These are phyloP conservation scores for Cladosporium sp. DNA, from an alignment of 2,329 filamentous ascomycete genomes.

Conservation along the genomic window DNA sequence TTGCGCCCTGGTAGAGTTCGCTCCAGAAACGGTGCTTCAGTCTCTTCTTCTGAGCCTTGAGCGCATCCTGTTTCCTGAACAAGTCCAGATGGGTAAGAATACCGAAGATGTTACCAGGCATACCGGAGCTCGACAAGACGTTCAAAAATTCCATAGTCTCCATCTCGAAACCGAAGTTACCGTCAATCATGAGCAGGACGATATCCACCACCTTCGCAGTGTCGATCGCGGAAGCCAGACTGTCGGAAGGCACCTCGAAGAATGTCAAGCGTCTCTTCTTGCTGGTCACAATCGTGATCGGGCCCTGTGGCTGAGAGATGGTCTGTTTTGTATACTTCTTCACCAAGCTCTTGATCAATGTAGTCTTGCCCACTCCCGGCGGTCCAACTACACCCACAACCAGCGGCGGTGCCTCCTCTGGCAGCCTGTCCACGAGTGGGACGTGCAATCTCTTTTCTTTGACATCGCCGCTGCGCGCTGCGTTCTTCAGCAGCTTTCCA, in stretches of 20 bases:
- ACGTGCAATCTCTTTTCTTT: constrained; percentile 97
- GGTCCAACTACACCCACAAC: constrained; percentile 94
- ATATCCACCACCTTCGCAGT: constrained; percentile 97
- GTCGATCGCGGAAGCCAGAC: constrained; percentile 94
- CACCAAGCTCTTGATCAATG: constrained; percentile 89
- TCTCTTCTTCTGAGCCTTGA: constrained; percentile 93
- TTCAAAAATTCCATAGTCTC: constrained; percentile 99
- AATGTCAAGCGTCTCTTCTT: constrained; percentile 95
- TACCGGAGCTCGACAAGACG: constrained; percentile 86
- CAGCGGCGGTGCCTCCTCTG: constrained; percentile 90
- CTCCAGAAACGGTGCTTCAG: constrained; percentile 96
- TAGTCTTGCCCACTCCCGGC: constrained; percentile 92
- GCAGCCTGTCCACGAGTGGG: constrained; percentile 89
- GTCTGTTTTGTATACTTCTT: constrained; percentile 95
- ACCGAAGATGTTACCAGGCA: constrained; percentile 98
- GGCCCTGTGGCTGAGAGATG: constrained; percentile 82
- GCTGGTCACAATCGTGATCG: constrained; percentile 92
- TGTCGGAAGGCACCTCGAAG: constrained; percentile 90
- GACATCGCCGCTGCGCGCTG: constrained; percentile 73
- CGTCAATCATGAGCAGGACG: constrained; percentile 95
- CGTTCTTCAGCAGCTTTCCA: constrained; percentile 74
- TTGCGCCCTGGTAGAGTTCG: constrained; percentile 93
- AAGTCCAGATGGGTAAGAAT: constrained; percentile 95
- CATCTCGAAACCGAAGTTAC: constrained; percentile 99
- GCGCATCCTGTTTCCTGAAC: constrained; percentile 87